Conservation (phyloP, 306 rosid genomes). For the Sophora flavescens region DNA sequence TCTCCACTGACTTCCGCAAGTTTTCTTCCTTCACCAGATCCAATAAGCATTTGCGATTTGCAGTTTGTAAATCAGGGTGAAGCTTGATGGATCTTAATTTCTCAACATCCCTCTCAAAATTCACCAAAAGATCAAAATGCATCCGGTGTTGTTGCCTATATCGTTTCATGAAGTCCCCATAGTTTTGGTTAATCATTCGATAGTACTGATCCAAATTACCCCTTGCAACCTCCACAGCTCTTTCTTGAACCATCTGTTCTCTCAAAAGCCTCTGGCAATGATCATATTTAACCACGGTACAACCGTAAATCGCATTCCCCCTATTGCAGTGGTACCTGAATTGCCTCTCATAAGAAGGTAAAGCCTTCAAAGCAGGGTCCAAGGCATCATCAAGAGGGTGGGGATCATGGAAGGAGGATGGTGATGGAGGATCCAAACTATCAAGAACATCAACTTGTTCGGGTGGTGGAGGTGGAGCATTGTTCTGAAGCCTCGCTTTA, state of each 20-base stretch:
- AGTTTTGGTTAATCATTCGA: constrained; percentile 76
- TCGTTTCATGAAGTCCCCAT: constrained; percentile 87
- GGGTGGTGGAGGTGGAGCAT: constrained; percentile 62
- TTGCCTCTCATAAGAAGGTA: constrained; percentile 90
- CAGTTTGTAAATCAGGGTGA: constrained; percentile 79
- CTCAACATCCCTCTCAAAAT: constrained; percentile 79
- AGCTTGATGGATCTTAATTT: constrained; percentile 76
- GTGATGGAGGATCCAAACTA: constrained; percentile 65
- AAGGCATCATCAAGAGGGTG: constrained; percentile 92
- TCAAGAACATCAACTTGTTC: constrained; percentile 67
- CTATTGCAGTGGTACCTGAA: constrained; percentile 80
- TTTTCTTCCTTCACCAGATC: constrained; percentile 95
- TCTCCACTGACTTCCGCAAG: constrained; percentile 82
- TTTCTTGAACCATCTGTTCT: constrained; percentile 91
- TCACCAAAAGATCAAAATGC: constrained; percentile 85
- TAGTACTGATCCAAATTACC: constrained; percentile 89
- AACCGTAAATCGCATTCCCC: constrained; percentile 66
- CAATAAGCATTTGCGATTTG: constrained; percentile 69
- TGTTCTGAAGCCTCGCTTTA: constrained; percentile 74
- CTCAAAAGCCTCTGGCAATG: constrained; percentile 81
- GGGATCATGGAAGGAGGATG: constrained; percentile 68
- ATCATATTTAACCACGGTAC: constrained; percentile 67
- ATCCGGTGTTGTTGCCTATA: constrained; percentile 71
- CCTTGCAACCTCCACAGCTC: constrained; percentile 92
- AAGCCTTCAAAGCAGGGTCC: constrained; percentile 96